phyloP scores from a whole-genome alignment of 768 basidiomycete genomes.

The Paxillus involutus region DNA sequence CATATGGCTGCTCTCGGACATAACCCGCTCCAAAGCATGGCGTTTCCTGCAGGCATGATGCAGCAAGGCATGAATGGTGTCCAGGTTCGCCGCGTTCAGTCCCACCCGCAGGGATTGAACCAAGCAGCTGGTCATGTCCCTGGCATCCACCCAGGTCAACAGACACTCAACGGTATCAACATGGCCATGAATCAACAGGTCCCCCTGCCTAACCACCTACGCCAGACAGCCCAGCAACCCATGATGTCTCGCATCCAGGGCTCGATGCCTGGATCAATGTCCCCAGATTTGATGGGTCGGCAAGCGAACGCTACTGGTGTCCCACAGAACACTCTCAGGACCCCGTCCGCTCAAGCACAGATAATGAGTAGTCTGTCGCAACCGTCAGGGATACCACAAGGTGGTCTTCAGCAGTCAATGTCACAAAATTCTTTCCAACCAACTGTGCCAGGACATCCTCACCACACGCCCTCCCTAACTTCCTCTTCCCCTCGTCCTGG shows the following conservation, averaged over 20 bases:
- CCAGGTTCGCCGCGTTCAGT: slow-evolving; percentile 51
- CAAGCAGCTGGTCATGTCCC: slow-evolving; percentile 35
- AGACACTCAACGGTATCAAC: slow-evolving; percentile 35
- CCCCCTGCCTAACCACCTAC: slow-evolving; percentile 38
- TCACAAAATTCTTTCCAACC: slow-evolving; percentile 32
- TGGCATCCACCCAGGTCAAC: slow-evolving; percentile 36
- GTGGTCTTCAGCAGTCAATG: slow-evolving; percentile 27
- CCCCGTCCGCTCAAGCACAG: slow-evolving; percentile 43
- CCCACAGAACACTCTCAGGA: slow-evolving; percentile 43
- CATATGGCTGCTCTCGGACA: slow-evolving; percentile 31
- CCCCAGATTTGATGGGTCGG: slow-evolving; percentile 44
- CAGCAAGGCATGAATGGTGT: slow-evolving; percentile 36
- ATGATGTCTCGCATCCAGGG: slow-evolving; percentile 32
- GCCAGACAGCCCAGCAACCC: slow-evolving; percentile 36
- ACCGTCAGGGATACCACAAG: slow-evolving; percentile 32
- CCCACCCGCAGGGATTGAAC: slow-evolving; percentile 53
- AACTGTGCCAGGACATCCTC: slow-evolving; percentile 25
- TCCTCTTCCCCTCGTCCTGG: slow-evolving; percentile 31
- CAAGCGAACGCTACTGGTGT: slow-evolving; percentile 40
- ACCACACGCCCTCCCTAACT: slow-evolving; percentile 28
- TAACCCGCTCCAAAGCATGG: slow-evolving; percentile 41
- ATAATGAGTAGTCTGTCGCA: slow-evolving; percentile 47
- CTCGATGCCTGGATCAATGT: slow-evolving; percentile 37
- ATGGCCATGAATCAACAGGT: slow-evolving; percentile 48
- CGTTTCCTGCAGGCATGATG: slow-evolving; percentile 44